Evolutionary conservation across 1,284 basidiomycete species (phyloP), one percentile per base, ranked within the genome.

Genomic region (Xerocomus nothofagi): DNA sequence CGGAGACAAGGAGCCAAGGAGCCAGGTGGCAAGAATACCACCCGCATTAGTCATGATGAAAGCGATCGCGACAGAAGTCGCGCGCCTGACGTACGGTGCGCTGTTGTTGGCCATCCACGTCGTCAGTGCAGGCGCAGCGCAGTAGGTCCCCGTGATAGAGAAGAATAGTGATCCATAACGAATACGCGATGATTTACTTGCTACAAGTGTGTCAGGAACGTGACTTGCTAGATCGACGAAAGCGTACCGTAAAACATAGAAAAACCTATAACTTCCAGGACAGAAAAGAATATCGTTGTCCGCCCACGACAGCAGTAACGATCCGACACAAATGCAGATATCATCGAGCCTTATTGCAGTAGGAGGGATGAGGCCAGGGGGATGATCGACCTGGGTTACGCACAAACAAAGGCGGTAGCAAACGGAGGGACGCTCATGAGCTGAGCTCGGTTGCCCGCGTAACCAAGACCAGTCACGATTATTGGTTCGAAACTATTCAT

Each of bases 51-150:
- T 78, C 62, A 73, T 65, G 54, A 80, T 73, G 55, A 80, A 80
- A 0, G 73, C 77, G 26, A 81, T 66, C 6, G 79, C 80, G 41
- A 84, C 72, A 17, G 75, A 72, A 0, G 79, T 78, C 5, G 80
- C 80, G 33, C 81, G 73, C 37, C 79, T 71, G 46, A 75, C 71
- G 57, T 81, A 74, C 1, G 80, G 80, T 0, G 76, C 70, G 20
- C 78, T 72, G 64, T 85, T 85, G 63, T 83, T 84, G 14, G 82
- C 72, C 43, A 67, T 63, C 80, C 81, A 82, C 0, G 79, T 75
- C 5, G 70, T 65, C 21, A 77, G 51, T 7, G 76, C 68, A 1
- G 79, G 75, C 0, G 75, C 72, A 4, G 67, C 51, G 10, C 71
- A 62, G 58, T 78, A 79, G 15, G 70, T 63, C 18, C 79, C 79